These are phyloP conservation scores for Mycena galopus DNA, from an alignment of 768 basidiomycete species.

Conservation along the genomic window DNA sequence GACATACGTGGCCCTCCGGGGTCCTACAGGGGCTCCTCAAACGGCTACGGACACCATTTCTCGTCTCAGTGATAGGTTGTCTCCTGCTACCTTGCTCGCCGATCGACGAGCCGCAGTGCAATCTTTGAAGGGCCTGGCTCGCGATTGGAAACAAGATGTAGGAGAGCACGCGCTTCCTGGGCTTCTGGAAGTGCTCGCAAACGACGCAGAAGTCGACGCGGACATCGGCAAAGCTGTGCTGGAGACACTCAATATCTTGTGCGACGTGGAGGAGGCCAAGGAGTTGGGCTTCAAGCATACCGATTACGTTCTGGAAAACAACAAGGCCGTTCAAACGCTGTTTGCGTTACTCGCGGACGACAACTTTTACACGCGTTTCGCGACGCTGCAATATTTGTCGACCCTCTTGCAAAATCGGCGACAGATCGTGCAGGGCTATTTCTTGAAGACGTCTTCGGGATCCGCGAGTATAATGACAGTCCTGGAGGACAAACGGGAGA, in stretches of 20 bases:
- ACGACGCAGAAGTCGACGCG: constrained; percentile 90
- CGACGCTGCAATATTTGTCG: constrained; percentile 85
- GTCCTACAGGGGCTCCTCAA: constrained; percentile 87
- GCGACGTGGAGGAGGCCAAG: constrained; percentile 82
- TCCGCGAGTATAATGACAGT: constrained; percentile 78
- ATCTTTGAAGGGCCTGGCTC: constrained; percentile 90
- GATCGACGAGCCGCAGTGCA: constrained; percentile 96
- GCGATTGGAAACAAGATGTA: constrained; percentile 93
- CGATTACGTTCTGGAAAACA: constrained; percentile 80
- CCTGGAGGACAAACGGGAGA: constrained; percentile 89
- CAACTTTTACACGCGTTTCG: constrained; percentile 89
- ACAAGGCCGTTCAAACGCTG: constrained; percentile 79
- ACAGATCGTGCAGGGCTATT: constrained; percentile 88
- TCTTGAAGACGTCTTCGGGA: constrained; percentile 87
- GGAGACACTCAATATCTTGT: constrained; percentile 89
- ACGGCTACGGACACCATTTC: constrained; percentile 88
- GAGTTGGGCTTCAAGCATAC: constrained; percentile 89
- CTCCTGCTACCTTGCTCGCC: constrained; percentile 89
- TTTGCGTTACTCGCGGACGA: constrained; percentile 81
- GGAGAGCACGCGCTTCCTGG: constrained; percentile 83
- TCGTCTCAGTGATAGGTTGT: constrained; percentile 89
- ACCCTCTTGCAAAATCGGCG: constrained; percentile 87
- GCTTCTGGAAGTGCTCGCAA: constrained; percentile 84
- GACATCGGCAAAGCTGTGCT: constrained; percentile 94
- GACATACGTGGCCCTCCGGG: constrained; percentile 88